These are phyloP conservation scores for Volvariella volvacea DNA, from an alignment of 1,284 basidiomycete genomes.

Conservation along the genomic window DNA sequence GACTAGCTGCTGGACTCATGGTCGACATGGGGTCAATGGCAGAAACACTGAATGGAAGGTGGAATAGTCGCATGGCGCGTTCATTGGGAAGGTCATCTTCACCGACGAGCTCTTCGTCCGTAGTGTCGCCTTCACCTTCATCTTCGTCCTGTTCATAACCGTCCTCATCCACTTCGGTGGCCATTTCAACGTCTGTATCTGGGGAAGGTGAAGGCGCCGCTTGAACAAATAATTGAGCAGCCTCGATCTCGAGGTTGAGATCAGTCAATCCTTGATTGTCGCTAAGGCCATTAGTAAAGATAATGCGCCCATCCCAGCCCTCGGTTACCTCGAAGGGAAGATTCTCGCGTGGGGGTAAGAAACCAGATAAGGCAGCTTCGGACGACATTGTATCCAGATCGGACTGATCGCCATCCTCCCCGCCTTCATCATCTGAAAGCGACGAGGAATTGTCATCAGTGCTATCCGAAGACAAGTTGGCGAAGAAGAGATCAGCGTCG, in stretches of 20 bases:
- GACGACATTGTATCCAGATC: constrained; percentile 30
- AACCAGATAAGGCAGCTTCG: constrained; percentile 26
- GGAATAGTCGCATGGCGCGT: constrained; percentile 66
- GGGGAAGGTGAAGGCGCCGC: constrained; percentile 21
- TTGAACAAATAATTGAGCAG: constrained; percentile 38
- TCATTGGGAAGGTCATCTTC: constrained; percentile 65
- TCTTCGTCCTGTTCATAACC: constrained; percentile 38
- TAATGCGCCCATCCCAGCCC: constrained; percentile 65
- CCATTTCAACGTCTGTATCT: constrained; percentile 39
- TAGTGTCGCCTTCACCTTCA: constrained; percentile 56
- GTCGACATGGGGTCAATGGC: constrained; percentile 73
- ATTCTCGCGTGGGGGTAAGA: constrained; percentile 26
- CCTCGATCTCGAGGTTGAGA: constrained; percentile 48
- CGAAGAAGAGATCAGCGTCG: constrained; percentile 75
- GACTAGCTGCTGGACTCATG: constrained; percentile 48
- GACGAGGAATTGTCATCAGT: constrained; percentile 17
- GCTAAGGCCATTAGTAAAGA: constrained; percentile 56
- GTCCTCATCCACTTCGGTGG: constrained; percentile 28
- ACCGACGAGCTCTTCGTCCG: constrained; percentile 74
- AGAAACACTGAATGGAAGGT: constrained; percentile 50
- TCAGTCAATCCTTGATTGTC: constrained; percentile 48
- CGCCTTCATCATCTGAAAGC: constrained; percentile 21
- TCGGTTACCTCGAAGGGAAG: constrained; percentile 58
- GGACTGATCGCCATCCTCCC: constrained; percentile 36
- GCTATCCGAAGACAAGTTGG: constrained; percentile 53